Evolutionary conservation across 257 asterid species (phyloP).

Genomic region (Fraxinus anomala): DNA sequence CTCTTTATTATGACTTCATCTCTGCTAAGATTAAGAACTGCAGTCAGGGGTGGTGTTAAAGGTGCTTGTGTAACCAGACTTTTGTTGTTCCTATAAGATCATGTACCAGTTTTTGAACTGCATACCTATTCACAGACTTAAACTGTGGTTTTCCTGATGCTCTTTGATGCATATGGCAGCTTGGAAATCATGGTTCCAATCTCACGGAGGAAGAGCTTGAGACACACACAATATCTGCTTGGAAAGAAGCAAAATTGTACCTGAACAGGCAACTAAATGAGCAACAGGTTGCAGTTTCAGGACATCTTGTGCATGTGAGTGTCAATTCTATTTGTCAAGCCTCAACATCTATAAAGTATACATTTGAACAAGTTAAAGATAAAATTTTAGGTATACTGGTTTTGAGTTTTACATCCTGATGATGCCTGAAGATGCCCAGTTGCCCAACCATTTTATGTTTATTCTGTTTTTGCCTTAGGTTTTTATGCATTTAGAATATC

Average conservation of each 20-base stretch:
- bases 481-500: conserved; percentile 11
- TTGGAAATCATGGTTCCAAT: conserved; percentile 76
- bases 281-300: conserved; percentile 42
- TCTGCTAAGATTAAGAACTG: background rate
- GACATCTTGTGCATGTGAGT: conserved; percentile 83
- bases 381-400: background rate
- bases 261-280: conserved; percentile 56
- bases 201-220: conserved; percentile 88
- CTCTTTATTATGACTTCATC: background rate
- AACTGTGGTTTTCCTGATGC: background rate
- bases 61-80: background rate
- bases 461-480: conserved; percentile 15
- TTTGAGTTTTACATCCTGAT: background rate
- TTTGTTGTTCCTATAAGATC: background rate
- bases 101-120: background rate
- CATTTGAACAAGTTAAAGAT: background rate
- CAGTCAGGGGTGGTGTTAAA: no score
- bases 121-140: background rate
- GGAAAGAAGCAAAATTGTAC: conserved; percentile 73
- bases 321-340: conserved; percentile 9
- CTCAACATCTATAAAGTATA: conserved; percentile 1
- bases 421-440: conserved; percentile 13
- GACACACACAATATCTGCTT: conserved; percentile 85
- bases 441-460: conserved; percentile 8
- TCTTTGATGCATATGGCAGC: conserved; percentile 38